Conservation (phyloP, 164 flowering plant genomes). For the Sextonia rubra region DNA sequence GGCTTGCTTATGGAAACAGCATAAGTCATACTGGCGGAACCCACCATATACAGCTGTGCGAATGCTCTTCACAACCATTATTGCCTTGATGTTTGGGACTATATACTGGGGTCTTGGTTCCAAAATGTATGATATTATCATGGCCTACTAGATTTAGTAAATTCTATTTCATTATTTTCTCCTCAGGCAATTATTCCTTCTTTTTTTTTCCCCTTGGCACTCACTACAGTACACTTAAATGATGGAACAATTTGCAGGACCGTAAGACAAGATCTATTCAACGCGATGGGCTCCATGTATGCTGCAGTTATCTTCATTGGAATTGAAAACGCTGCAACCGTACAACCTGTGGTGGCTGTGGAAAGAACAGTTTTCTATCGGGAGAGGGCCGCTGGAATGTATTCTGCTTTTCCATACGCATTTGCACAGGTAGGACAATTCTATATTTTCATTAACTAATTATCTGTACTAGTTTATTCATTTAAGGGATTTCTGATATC, state of each 20-base stretch:
- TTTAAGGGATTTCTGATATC: background rate
- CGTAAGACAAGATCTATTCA: background rate
- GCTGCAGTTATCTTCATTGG: background rate
- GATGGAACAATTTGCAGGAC: background rate
- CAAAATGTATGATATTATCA: slow-evolving; percentile 33
- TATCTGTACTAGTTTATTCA: too few species aligned
- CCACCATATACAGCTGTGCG: slow-evolving; percentile 77
- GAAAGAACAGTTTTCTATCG: background rate
- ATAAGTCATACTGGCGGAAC: slow-evolving; percentile 88
- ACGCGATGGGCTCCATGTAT: background rate
- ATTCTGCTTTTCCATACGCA: background rate
- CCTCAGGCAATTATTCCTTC: background rate
- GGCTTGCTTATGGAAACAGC: slow-evolving; percentile 83
- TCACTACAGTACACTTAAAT: background rate
- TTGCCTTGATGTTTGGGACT: slow-evolving; percentile 63
- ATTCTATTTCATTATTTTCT: too few species aligned
- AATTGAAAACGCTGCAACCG: background rate
- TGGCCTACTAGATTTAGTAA: background rate
- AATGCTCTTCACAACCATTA: slow-evolving; percentile 52
- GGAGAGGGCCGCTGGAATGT: background rate
- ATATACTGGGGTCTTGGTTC: slow-evolving; percentile 69
- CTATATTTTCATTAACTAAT: too few species aligned
- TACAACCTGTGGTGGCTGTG: background rate
- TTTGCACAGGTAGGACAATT: background rate
- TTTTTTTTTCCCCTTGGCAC: too few species aligned